Conservation (phyloP, 2,329 filamentous ascomycete genomes). For the Pleurostoma richardsiae region DNA sequence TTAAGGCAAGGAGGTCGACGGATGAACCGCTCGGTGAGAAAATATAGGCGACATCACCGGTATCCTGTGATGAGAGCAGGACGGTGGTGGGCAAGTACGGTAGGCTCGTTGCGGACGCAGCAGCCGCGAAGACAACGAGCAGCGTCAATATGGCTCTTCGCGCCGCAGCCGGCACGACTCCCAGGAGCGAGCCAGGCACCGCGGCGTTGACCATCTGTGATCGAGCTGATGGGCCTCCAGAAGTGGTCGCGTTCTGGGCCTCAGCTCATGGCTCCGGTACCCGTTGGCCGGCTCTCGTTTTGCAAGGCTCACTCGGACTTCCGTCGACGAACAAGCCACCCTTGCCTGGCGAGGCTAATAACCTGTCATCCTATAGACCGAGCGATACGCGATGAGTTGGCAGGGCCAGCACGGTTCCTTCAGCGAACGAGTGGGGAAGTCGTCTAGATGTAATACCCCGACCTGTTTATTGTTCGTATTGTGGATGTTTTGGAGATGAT, state of each 20-base stretch:
- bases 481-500: neutral
- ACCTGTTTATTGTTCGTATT: no score
- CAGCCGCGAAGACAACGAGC: constrained; percentile 3
- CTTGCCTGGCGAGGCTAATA: neutral
- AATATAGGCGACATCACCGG: constrained; percentile 56
- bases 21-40: constrained; percentile 50
- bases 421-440: neutral
- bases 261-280: neutral
- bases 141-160: constrained; percentile 4
- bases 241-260: neutral
- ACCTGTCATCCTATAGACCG: neutral
- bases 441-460: no score
- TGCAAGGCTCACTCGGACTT: neutral
- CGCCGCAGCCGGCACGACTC: neutral
- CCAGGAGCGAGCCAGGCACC: neutral
- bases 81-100: constrained; percentile 78
- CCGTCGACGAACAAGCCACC: neutral
- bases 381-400: neutral
- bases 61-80: constrained; percentile 42
- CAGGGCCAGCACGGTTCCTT: constrained; percentile 4
- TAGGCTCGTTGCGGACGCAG: constrained; percentile 35
- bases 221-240: neutral
- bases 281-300: no score
- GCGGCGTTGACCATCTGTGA: neutral
- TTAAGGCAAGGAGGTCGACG: constrained; percentile 57